These are phyloP conservation scores for Silene noctiflora DNA, from an alignment of 179 eudicot species.

Conservation along the genomic window DNA sequence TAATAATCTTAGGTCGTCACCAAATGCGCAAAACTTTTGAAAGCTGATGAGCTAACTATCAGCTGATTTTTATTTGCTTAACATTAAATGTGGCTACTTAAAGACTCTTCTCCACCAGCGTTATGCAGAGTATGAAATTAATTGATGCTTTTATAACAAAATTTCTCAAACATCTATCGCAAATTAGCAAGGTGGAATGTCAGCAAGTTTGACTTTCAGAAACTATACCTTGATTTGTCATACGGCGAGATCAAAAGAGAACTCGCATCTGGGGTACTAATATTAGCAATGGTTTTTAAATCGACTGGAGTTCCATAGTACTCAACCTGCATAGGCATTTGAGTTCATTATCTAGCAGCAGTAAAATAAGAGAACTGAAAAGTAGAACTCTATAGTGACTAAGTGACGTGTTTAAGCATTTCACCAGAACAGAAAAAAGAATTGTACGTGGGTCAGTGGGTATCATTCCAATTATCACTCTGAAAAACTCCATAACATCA, in stretches of 20 bases:
- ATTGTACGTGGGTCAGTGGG: neutral
- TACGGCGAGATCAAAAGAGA: slow-evolving; percentile 80
- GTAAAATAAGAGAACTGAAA: slow-evolving; percentile 2
- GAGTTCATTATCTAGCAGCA: slow-evolving; percentile 12
- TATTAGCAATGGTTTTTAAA: slow-evolving; percentile 93
- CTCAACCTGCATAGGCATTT: slow-evolving; percentile 57
- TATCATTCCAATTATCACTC: neutral
- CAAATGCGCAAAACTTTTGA: neutral
- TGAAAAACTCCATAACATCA: neutral
- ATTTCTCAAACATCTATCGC: neutral
- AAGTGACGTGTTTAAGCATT: neutral
- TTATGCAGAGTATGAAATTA: neutral
- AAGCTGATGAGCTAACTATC: neutral
- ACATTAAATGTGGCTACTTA: neutral
- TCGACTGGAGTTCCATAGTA: slow-evolving; percentile 89
- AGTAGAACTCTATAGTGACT: neutral
- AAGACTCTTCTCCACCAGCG: neutral
- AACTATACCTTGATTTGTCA: slow-evolving; percentile 85
- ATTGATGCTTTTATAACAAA: neutral
- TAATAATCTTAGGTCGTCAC: neutral
- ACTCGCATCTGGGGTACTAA: slow-evolving; percentile 82
- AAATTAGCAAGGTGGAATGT: neutral
- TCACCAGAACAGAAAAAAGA: neutral
- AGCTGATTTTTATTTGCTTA: neutral
- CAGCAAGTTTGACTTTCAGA: slow-evolving; percentile 5